phyloP scores from a whole-genome alignment of 768 basidiomycete genomes.

The Pulveroboletus sp. region DNA sequence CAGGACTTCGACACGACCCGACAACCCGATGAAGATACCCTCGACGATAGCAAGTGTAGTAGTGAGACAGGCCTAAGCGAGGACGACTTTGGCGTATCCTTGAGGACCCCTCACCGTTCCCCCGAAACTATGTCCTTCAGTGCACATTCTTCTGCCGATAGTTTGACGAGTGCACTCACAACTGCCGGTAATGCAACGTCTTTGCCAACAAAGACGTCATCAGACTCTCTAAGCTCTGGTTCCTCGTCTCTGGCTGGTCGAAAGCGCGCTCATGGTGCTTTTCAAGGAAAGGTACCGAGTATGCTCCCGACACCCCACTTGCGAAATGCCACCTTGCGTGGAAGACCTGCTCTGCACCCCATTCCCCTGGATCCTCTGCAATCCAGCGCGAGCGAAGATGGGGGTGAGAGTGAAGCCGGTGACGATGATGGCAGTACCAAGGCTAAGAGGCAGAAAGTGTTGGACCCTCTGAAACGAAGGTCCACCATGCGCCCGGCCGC shows the following conservation, averaged over 20 bases:
- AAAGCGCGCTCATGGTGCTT: constrained; percentile 33
- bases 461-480: constrained; percentile 23
- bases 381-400: constrained; percentile 23
- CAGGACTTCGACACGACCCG: constrained; percentile 1
- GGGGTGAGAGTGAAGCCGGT: constrained; percentile 10
- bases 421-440: constrained; percentile 7
- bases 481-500: constrained; percentile 23
- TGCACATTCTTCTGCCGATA: constrained; percentile 24
- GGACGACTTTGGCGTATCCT: constrained; percentile 61
- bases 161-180: constrained; percentile 32
- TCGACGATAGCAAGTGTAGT: constrained; percentile 24
- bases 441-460: constrained; percentile 25
- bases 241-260: constrained; percentile 37
- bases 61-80: constrained; percentile 31
- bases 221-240: constrained; percentile 39
- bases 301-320: constrained; percentile 7
- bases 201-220: constrained; percentile 36
- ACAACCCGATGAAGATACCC: constrained; percentile 18
- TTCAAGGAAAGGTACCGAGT: constrained; percentile 3
- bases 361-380: constrained; percentile 11
- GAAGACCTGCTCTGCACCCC: constrained; percentile 7
- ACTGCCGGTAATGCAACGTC: constrained; percentile 37
- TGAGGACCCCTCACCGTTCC: constrained; percentile 53
- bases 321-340: constrained; percentile 27
- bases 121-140: constrained; percentile 17